phyloP scores from a whole-genome alignment of 139 green algal genomes.

The Micractinium sp. region DNA sequence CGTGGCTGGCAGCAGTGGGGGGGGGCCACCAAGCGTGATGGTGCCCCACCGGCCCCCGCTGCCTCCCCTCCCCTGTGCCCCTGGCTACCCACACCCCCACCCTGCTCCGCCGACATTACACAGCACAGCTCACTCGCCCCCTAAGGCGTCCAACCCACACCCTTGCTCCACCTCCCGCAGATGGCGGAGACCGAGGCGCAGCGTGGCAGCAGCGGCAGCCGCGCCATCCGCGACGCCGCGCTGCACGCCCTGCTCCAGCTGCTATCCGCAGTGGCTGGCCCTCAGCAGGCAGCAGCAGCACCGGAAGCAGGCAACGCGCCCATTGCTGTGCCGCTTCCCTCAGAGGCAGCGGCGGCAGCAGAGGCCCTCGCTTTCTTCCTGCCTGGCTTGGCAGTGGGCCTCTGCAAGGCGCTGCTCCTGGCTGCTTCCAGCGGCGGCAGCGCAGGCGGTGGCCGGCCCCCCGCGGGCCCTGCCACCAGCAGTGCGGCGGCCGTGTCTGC shows the following conservation, averaged over 20 bases:
- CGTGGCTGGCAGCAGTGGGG: no score
- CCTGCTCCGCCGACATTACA: no score
- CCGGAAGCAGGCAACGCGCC: neutral
- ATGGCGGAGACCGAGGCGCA: slow-evolving; percentile 56
- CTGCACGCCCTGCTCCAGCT: slow-evolving; percentile 53
- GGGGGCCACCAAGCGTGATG: no score
- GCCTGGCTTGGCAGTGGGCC: slow-evolving; percentile 65
- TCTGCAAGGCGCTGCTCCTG: slow-evolving; percentile 60
- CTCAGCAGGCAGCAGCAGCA: neutral
- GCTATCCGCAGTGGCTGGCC: slow-evolving; percentile 18
- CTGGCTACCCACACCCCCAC: no score
- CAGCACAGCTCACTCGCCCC: no score
- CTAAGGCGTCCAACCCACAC: no score
- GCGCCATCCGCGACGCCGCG: slow-evolving; percentile 52
- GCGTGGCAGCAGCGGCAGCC: slow-evolving; percentile 58
- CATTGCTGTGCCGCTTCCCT: neutral
- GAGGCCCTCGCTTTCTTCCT: slow-evolving; percentile 72
- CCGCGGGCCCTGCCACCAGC: slow-evolving; percentile 19
- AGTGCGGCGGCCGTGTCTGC: slow-evolving; percentile 40
- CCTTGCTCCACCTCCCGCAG: slow-evolving; percentile 28
- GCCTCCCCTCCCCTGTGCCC: no score
- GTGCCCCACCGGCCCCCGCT: no score
- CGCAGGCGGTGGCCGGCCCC: neutral
- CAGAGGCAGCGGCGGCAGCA: slow-evolving; percentile 30
- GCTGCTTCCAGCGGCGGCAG: neutral